Conservation (phyloP, 2,329 filamentous ascomycete genomes). For the Dryadomyces sulphureus region DNA sequence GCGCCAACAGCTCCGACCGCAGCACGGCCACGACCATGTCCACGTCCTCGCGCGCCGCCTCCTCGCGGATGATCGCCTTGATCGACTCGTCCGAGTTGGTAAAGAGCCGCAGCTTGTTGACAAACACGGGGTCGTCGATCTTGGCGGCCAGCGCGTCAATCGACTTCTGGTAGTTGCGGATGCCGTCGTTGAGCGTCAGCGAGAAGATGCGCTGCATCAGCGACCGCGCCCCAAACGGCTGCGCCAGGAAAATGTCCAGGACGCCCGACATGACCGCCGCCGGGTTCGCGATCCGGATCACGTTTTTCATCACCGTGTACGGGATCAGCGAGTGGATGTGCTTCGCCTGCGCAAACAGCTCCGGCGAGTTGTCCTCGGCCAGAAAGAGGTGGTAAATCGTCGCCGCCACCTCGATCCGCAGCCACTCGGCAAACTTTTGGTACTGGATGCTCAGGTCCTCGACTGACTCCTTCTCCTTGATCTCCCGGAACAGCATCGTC, state of each 20-base stretch:
- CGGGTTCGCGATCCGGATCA: conserved; percentile 90
- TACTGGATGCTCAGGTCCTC: conserved; percentile 86
- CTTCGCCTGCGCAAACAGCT: conserved; percentile 86
- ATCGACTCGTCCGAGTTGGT: conserved; percentile 59
- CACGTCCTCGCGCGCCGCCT: conserved; percentile 58
- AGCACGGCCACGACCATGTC: conserved; percentile 80
- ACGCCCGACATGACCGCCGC: conserved; percentile 95
- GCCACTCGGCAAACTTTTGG: conserved; percentile 95
- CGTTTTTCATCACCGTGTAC: conserved; percentile 87
- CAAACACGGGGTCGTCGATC: conserved; percentile 67
- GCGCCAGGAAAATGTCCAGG: conserved; percentile 86
- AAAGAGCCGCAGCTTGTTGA: conserved; percentile 69
- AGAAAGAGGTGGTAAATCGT: conserved; percentile 96
- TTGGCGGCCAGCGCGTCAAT: conserved; percentile 66
- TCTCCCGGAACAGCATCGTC: conserved; percentile 83
- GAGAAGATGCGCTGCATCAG: conserved; percentile 91
- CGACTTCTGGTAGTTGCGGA: conserved; percentile 69
- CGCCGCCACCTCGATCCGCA: conserved; percentile 90
- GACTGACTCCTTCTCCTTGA: conserved; percentile 78
- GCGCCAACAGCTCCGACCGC: conserved; percentile 60
- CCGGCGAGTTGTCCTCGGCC: conserved; percentile 94
- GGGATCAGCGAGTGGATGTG: conserved; percentile 90
- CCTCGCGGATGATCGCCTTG: conserved; percentile 58
- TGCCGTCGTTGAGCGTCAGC: conserved; percentile 79
- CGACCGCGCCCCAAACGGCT: conserved; percentile 81